phyloP scores from a whole-genome alignment of 225 moss, liverwort and hornwort genomes.

The Pleurozium schreberi region DNA sequence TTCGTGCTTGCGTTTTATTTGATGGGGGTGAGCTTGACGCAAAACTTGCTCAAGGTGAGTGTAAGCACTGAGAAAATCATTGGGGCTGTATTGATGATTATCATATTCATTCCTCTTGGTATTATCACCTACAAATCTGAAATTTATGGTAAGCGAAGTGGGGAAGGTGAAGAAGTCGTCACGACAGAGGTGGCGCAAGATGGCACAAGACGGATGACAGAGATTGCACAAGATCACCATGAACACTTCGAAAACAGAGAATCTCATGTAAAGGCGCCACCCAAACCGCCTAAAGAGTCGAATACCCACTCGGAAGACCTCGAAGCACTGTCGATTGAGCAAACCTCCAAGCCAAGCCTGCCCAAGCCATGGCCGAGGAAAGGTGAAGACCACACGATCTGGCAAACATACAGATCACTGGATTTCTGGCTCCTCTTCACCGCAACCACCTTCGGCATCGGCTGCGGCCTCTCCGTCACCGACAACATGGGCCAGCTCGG shows the following conservation, averaged over 20 bases:
- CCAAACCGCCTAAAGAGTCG: neutral
- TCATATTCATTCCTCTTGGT: neutral
- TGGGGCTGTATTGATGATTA: neutral
- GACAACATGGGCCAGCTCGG: slow-evolving; percentile 77
- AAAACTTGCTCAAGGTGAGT: slow-evolving; percentile 3
- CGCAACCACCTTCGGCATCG: slow-evolving; percentile 46
- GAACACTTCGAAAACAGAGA: neutral
- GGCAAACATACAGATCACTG: slow-evolving; percentile 13
- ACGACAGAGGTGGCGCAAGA: neutral
- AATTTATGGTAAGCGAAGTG: slow-evolving; percentile 13
- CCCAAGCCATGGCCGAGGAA: slow-evolving; percentile 5
- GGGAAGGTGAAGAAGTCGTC: neutral
- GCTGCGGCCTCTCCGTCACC: slow-evolving; percentile 41
- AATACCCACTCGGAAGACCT: too few species aligned
- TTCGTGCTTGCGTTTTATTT: slow-evolving; percentile 22
- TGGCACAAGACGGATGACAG: neutral
- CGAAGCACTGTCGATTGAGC: neutral
- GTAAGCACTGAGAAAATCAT: neutral
- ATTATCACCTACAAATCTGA: slow-evolving; percentile 9
- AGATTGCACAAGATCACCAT: neutral
- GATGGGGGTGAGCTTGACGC: slow-evolving; percentile 21
- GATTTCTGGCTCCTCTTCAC: slow-evolving; percentile 70
- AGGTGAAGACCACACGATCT: slow-evolving; percentile 55
- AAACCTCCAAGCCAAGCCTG: neutral
- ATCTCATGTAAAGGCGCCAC: neutral